Evolutionary conservation across 768 basidiomycete species (phyloP).

Genomic region (Nidularia pulvinata): DNA sequence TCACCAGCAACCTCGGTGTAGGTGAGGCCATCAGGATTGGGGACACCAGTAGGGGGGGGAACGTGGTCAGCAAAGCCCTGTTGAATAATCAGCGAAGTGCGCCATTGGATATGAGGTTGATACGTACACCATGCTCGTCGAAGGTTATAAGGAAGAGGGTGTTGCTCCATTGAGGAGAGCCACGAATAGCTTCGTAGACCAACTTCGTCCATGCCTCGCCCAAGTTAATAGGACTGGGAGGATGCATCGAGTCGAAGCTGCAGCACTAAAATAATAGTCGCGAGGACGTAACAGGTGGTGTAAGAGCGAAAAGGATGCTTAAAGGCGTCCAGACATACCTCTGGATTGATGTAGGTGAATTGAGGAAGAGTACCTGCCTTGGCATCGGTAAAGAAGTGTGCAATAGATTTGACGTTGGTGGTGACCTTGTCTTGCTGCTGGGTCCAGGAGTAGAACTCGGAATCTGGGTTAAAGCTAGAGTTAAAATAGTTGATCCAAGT

Average conservation of each 20-base stretch:
- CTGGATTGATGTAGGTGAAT: slow-evolving; percentile 22
- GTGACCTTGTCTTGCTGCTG: slow-evolving; percentile 8
- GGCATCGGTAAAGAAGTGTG: slow-evolving; percentile 25
- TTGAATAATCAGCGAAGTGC: neutral
- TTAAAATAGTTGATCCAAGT: slow-evolving; percentile 24
- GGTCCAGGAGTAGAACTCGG: slow-evolving; percentile 18
- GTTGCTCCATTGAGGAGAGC: slow-evolving; percentile 21
- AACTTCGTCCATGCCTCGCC: slow-evolving; percentile 25
- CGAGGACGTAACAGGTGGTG: neutral
- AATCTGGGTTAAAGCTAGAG: slow-evolving; percentile 16
- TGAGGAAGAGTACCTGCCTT: slow-evolving; percentile 18
- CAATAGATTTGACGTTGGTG: slow-evolving; percentile 16
- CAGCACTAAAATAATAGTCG: slow-evolving; percentile 12
- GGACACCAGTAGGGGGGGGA: slow-evolving; percentile 20
- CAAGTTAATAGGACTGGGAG: slow-evolving; percentile 15
- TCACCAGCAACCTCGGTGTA: slow-evolving; percentile 21
- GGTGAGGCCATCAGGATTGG: slow-evolving; percentile 17
- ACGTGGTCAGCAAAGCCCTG: slow-evolving; percentile 29
- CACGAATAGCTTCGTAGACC: slow-evolving; percentile 25
- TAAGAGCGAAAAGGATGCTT: too few relatives aligned
- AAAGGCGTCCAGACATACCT: too few relatives aligned
- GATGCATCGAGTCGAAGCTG: slow-evolving; percentile 20
- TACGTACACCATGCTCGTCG: slow-evolving; percentile 23
- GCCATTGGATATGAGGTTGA: neutral
- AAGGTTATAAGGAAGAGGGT: slow-evolving; percentile 26